These are phyloP conservation scores for Scedosporium dehoogii DNA, from an alignment of 2,329 filamentous ascomycete species.

Conservation along the genomic window DNA sequence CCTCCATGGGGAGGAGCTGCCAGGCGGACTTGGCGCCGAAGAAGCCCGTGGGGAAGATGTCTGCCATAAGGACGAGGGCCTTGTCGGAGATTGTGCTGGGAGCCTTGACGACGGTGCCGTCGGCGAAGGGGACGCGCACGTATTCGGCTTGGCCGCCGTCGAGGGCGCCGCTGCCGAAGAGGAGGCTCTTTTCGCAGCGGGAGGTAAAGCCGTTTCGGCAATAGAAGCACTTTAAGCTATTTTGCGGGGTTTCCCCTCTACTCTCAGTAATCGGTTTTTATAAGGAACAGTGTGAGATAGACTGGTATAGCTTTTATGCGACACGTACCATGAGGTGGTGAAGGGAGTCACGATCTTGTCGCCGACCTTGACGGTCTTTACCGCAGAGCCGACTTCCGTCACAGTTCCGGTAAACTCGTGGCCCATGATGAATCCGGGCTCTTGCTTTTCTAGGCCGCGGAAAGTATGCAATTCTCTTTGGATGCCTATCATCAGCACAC, in stretches of 20 bases:
- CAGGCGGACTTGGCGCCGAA: conserved; percentile 8
- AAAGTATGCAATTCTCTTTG: conserved; percentile 63
- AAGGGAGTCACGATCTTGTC: conserved; percentile 10
- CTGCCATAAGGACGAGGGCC: conserved; percentile 9
- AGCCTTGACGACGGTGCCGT: conserved; percentile 2
- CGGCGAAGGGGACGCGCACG: conserved; percentile 68
- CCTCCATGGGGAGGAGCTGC: neutral
- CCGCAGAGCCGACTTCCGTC: conserved; percentile 51
- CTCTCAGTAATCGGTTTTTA: neutral
- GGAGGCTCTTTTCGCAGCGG: conserved; percentile 4
- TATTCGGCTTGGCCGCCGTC: conserved; percentile 76
- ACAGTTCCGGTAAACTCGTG: conserved; percentile 79
- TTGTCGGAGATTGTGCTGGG: conserved; percentile 5
- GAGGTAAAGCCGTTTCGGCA: conserved; percentile 5
- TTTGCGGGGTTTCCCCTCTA: neutral
- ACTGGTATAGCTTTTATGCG: neutral
- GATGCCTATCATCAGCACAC: conserved; percentile 27
- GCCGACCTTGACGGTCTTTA: conserved; percentile 39
- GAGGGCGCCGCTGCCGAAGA: conserved; percentile 4
- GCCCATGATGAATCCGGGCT: conserved; percentile 53
- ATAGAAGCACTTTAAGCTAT: conserved; percentile 12
- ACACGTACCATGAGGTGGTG: conserved; percentile 25
- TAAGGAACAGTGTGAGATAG: too few species aligned
- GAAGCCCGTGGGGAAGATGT: conserved; percentile 10
- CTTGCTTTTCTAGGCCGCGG: conserved; percentile 66